These are phyloP conservation scores for Orobanche coerulescens DNA, from an alignment of 257 asterid species.

Conservation along the genomic window DNA sequence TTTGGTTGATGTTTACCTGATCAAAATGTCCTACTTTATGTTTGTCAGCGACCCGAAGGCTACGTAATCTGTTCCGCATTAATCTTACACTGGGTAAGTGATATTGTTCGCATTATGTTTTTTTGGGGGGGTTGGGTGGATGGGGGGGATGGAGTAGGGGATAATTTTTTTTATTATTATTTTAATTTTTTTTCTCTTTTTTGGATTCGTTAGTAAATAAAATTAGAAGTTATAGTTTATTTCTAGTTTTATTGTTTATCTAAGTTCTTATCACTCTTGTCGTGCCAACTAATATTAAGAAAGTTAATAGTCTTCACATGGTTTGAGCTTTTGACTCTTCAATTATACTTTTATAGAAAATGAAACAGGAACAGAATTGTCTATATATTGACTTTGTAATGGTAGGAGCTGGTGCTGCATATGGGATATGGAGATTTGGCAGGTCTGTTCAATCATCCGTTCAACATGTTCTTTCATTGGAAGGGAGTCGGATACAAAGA, in stretches of 20 bases:
- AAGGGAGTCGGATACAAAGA: constrained; percentile 68
- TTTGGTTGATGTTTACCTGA: constrained; percentile 13
- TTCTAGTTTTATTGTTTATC: background rate
- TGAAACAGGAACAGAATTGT: background rate
- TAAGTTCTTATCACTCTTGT: background rate
- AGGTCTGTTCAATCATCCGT: constrained; percentile 32
- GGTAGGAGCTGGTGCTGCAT: constrained; percentile 39
- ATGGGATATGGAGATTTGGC: constrained; percentile 30
- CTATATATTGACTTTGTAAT: background rate
- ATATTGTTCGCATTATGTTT: background rate
- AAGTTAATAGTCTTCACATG: background rate
- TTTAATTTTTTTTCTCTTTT: background rate
- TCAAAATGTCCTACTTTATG: constrained; percentile 20
- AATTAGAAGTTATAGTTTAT: background rate
- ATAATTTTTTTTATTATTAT: background rate
- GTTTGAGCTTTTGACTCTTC: background rate
- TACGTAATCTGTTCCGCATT: constrained; percentile 23
- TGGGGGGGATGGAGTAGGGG: background rate
- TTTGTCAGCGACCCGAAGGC: constrained; percentile 44
- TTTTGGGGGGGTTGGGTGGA: background rate
- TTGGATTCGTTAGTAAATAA: background rate
- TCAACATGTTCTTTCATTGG: constrained; percentile 54
- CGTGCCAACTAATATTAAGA: background rate
- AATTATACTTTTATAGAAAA: background rate
- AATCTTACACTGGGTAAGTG: constrained; percentile 39